Base-by-base conservation (phyloP, 2,329 filamentous ascomycete species). In the Furcasterigmium sp. region DNA sequence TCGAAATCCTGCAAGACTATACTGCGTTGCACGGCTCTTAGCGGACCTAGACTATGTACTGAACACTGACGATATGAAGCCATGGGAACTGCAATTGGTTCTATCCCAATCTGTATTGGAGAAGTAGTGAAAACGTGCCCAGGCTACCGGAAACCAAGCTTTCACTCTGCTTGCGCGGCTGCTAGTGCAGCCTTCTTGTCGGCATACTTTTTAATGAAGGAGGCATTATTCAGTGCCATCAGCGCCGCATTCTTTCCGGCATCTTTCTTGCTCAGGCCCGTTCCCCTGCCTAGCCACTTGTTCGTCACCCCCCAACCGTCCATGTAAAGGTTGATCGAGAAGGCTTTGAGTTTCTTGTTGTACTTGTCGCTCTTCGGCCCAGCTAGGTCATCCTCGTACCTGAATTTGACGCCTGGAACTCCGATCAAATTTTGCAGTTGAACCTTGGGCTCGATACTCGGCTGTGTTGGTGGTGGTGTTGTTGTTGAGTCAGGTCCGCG, bases 281-380 rank as follows among this genome's bases (percentile, higher is more conserved):
- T 76, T 1, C 84, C 86, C 36, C 69, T 70, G 0, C 81, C 86
- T 6, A 91, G 62, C 44, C 76, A 64, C 56, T 79, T 75, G 39
- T 76, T 67, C 25, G 70, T 73, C 60, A 84, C 80, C 5, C 85
- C 85, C 72, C 82, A 86, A 0, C 84, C 85, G 17, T 79, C 76
- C 21, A 89, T 65, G 52, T 79, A 85, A 1, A 80, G 73, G 1
- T 75, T 83, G 2, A 89, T 72, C 3, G 73, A 76, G 56, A 78
- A 87, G 20, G 82, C 62, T 15, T 76, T 72, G 21, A 82, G 60
- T 2, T 73, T 75, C 13, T 61, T 67, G 36, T 70, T 64, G 51
- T 83, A 73, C 54, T 75, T 78, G 39, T 69, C 72, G 32, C 70
- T 69, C 48, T 74, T 70, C 8, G 39, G 4, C 68, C 61, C 25